Conservation (phyloP, 257 asterid genomes). For the Buddleja alternifolia region DNA sequence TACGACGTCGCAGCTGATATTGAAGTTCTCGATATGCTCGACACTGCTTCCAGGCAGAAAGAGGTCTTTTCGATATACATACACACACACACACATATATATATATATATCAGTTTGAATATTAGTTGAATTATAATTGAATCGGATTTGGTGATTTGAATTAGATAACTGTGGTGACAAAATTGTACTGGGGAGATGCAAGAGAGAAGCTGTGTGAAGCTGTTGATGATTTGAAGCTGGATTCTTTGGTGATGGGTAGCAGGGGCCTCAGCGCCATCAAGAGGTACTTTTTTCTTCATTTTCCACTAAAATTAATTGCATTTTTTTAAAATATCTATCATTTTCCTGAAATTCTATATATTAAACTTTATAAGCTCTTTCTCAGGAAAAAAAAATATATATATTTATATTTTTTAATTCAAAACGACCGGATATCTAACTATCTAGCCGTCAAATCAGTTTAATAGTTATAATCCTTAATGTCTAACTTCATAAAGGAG, state of each 20-base stretch:
- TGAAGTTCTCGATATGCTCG: conserved; percentile 83
- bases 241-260: conserved; percentile 83
- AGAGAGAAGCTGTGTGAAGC: conserved; percentile 79
- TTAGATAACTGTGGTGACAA: conserved; percentile 66
- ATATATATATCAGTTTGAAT: too few relatives aligned
- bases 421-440: too few relatives aligned
- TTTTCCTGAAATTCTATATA: too few relatives aligned
- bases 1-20: conserved; percentile 60
- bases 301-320: background rate
- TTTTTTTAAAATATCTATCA: too few relatives aligned
- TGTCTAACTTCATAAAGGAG: too few relatives aligned
- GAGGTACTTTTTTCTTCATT: conserved; percentile 45
- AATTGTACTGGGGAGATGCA: conserved; percentile 90
- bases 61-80: conserved; percentile 72
- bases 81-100: too few relatives aligned
- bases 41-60: conserved; percentile 81
- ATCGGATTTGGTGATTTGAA: background rate
- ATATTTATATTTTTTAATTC: too few relatives aligned
- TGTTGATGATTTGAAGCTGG: conserved; percentile 65
- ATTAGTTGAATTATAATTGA: too few relatives aligned
- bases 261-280: conserved; percentile 72
- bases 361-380: too few relatives aligned
- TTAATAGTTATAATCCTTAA: too few relatives aligned
- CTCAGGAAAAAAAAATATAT: too few relatives aligned
- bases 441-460: too few relatives aligned